These are phyloP conservation scores for Lithohypha guttulata DNA, from an alignment of 2,329 filamentous ascomycete genomes.

Conservation along the genomic window DNA sequence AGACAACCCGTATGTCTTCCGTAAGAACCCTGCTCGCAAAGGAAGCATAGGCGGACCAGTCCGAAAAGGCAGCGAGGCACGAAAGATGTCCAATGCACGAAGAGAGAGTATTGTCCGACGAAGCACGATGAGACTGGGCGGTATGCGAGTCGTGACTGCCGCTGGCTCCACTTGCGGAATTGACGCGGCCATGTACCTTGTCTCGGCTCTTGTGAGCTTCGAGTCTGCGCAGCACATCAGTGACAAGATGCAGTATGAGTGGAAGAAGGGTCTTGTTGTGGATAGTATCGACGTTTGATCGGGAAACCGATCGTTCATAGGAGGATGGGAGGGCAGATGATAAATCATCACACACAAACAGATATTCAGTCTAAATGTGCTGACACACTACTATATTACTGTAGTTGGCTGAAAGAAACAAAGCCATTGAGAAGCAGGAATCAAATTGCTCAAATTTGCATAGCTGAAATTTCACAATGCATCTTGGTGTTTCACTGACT, in stretches of 20 bases:
- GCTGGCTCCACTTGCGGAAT: slow-evolving; percentile 70
- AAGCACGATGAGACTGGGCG: slow-evolving; percentile 60
- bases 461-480: no score
- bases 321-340: not conserved
- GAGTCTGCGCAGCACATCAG: slow-evolving; percentile 66
- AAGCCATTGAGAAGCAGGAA: no score
- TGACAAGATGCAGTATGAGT: slow-evolving; percentile 66
- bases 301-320: not conserved
- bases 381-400: no score
- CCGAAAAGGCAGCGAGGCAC: slow-evolving; percentile 73
- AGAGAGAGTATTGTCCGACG: slow-evolving; percentile 73
- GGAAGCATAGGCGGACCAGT: slow-evolving; percentile 42
- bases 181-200: slow-evolving; percentile 74
- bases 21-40: slow-evolving; percentile 50
- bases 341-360: no score
- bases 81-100: slow-evolving; percentile 61
- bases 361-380: no score
- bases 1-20: slow-evolving; percentile 72
- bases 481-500: no score
- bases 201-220: slow-evolving; percentile 70
- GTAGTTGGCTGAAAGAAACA: no score
- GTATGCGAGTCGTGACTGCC: slow-evolving; percentile 64
- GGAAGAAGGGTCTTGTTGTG: slow-evolving; percentile 36
- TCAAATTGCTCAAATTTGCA: no score
- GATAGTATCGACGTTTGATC: slow-evolving; percentile 22